Base-by-base conservation (phyloP, 257 asterid genomes). In the Hygrophila difformis region DNA sequence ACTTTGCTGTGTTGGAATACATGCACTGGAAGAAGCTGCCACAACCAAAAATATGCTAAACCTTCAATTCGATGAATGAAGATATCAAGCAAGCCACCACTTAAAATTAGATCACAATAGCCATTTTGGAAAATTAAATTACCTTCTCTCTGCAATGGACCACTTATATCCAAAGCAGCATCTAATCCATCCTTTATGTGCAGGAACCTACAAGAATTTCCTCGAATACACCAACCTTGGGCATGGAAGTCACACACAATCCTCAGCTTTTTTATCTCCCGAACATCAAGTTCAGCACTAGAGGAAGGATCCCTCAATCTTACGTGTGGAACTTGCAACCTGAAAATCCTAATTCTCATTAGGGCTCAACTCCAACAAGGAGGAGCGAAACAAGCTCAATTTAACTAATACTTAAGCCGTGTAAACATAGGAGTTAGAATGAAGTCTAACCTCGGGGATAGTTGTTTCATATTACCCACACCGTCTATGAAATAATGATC, bases 201-300 rank as follows among this genome's bases (percentile, higher is more conserved):
- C 66, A 86, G 85, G 66, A 86, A 91, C 58, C 79, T 78, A 69
- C 99, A 91, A 3, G 93, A 66, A 18, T 42, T 74, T 47, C 94
- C 96, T 72, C 67, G 77, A 59, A 86, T 76, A 70, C 99, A 91
- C 96, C 96, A 91, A 28, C 99, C 99, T 65, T 75, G 78, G 45
- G 89, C 73, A 55, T 80, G 74, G 64, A 75, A 91, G 21, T 76
- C 81, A 51, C 96, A 91, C 34, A 61, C 55, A 55, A 74, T 69
- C 61, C 69, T 84, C 29, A 56, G 55, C 59, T 82, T 70, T 76
- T 86, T 86, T 55, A 59, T 74, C 23, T 47, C 74, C 12, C 0
- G 37, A 11, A 67, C 66, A 35, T 50, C 68, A 63, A 51, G 44
- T 51, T 69, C 74, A 22, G 61, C 53, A 51, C 56, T 67, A 51